Conservation (phyloP, 768 basidiomycete species). For the Lactarius sp. region DNA sequence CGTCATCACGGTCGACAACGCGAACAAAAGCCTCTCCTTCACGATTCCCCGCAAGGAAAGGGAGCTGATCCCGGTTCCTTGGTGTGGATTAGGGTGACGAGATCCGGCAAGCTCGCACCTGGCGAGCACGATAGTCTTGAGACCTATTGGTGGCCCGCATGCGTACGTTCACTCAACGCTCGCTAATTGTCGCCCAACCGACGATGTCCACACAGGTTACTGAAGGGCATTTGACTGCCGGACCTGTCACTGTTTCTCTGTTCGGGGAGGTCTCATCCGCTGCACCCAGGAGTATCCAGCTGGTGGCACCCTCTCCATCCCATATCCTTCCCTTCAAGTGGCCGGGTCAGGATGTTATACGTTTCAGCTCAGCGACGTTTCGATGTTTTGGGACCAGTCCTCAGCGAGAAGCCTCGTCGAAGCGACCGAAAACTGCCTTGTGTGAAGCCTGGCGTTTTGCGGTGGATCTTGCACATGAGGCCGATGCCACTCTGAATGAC, state of each 20-base stretch:
- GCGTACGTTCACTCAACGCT: slow-evolving; percentile 39
- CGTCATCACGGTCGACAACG: neutral
- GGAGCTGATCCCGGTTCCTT: slow-evolving; percentile 7
- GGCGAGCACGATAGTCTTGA: slow-evolving; percentile 26
- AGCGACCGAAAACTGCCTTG: slow-evolving; percentile 20
- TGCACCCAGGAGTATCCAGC: slow-evolving; percentile 26
- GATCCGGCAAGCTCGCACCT: slow-evolving; percentile 34
- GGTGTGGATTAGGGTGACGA: slow-evolving; percentile 46
- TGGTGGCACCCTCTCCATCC: slow-evolving; percentile 34
- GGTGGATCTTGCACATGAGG: slow-evolving; percentile 22
- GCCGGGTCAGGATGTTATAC: slow-evolving; percentile 34
- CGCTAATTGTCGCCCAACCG: too few relatives aligned
- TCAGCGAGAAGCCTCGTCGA: neutral
- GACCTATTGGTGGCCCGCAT: slow-evolving; percentile 66
- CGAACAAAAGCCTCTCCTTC: neutral
- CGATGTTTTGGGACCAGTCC: neutral
- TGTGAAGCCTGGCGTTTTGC: slow-evolving; percentile 23
- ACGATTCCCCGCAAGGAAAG: neutral
- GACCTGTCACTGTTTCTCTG: slow-evolving; percentile 31
- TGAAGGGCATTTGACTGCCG: slow-evolving; percentile 27
- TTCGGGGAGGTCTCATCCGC: slow-evolving; percentile 31
- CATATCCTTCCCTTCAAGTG: slow-evolving; percentile 41
- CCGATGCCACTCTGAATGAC: slow-evolving; percentile 22
- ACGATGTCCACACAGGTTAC: slow-evolving; percentile 7
- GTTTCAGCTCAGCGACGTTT: slow-evolving; percentile 42